These are phyloP conservation scores for Cladorrhinum sp. DNA, from an alignment of 2,329 filamentous ascomycete genomes.

Conservation along the genomic window DNA sequence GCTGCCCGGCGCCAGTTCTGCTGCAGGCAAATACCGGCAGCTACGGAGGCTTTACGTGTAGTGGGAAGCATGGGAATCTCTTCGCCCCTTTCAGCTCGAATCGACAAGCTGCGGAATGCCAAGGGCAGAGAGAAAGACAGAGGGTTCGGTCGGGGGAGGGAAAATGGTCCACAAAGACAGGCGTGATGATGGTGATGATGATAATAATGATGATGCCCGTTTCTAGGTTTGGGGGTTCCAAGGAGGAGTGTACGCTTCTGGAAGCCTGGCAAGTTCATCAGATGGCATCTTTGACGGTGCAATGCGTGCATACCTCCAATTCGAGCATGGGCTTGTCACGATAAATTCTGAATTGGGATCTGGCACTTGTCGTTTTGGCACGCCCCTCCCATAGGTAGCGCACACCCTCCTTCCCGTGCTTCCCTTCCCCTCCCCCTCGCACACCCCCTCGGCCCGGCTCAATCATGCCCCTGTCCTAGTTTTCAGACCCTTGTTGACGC, in stretches of 20 bases:
- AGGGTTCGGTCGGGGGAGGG: no score
- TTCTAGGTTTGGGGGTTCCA: not conserved
- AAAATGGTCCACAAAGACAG: no score
- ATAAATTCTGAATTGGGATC: not conserved
- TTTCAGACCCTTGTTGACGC: constrained; percentile 8
- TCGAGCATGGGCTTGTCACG: constrained; percentile 1
- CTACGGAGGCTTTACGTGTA: not conserved
- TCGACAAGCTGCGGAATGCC: not conserved
- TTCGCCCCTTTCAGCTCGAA: not conserved
- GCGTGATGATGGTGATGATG: not conserved
- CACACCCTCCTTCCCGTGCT: constrained; percentile 19
- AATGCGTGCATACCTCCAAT: not conserved
- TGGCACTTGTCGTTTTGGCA: constrained; percentile 7
- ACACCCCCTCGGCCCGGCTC: constrained; percentile 22
- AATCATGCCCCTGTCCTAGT: constrained; percentile 13
- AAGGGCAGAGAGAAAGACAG: no score
- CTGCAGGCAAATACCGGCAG: not conserved
- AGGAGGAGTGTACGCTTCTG: not conserved
- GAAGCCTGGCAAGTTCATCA: not conserved
- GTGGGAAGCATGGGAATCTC: not conserved
- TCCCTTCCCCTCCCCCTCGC: constrained; percentile 7
- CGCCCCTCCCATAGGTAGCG: constrained; percentile 16
- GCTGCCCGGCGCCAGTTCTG: not conserved
- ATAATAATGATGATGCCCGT: no score
- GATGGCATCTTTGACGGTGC: not conserved